Percentiles rank a stretch among this genome's conserved stretches.
phyloP scores from a whole-genome alignment of 2,329 filamentous ascomycete genomes.

The Coniochaeta sp. region DNA sequence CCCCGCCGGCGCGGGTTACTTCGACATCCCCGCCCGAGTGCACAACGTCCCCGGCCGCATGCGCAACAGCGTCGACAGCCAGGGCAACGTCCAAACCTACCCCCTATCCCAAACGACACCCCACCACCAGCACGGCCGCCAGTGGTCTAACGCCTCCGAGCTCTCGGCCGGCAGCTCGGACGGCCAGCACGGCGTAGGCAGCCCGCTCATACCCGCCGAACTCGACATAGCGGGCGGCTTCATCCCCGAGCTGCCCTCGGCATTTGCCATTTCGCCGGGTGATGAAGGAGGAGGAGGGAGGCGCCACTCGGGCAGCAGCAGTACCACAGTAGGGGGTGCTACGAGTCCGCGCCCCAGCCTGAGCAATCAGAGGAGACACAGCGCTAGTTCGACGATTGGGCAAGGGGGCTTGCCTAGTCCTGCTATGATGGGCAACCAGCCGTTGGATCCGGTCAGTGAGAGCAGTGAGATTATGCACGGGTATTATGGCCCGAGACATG shows the following conservation, averaged over 20 bases:
- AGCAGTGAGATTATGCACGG: slow-evolving; percentile 34
- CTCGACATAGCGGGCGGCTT: slow-evolving; percentile 26
- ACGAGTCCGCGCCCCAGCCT: slow-evolving; percentile 17
- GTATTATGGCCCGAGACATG: slow-evolving; percentile 32
- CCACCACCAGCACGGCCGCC: slow-evolving; percentile 26
- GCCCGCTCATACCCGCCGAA: slow-evolving; percentile 25
- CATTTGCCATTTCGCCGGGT: slow-evolving; percentile 8
- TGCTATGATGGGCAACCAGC: background rate
- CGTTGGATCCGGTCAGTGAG: slow-evolving; percentile 33
- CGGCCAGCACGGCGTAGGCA: slow-evolving; percentile 13
- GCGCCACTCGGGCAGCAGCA: slow-evolving; percentile 15
- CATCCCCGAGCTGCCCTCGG: slow-evolving; percentile 29
- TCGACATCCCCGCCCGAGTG: slow-evolving; percentile 15
- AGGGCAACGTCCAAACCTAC: slow-evolving; percentile 17
- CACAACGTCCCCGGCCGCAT: slow-evolving; percentile 14
- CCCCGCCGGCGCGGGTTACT: slow-evolving; percentile 22
- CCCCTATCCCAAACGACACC: no score
- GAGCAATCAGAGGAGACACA: slow-evolving; percentile 19
- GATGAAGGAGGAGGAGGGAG: slow-evolving; percentile 3
- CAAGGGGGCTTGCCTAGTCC: slow-evolving; percentile 8
- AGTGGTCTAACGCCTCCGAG: slow-evolving; percentile 38
- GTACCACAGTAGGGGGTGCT: slow-evolving; percentile 1
- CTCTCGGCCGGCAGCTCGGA: slow-evolving; percentile 25
- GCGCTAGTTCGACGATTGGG: slow-evolving; percentile 15
- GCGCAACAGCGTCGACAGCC: slow-evolving; percentile 30